These are phyloP conservation scores for Termitomyces sp. DNA, from an alignment of 768 basidiomycete genomes.

Conservation along the genomic window DNA sequence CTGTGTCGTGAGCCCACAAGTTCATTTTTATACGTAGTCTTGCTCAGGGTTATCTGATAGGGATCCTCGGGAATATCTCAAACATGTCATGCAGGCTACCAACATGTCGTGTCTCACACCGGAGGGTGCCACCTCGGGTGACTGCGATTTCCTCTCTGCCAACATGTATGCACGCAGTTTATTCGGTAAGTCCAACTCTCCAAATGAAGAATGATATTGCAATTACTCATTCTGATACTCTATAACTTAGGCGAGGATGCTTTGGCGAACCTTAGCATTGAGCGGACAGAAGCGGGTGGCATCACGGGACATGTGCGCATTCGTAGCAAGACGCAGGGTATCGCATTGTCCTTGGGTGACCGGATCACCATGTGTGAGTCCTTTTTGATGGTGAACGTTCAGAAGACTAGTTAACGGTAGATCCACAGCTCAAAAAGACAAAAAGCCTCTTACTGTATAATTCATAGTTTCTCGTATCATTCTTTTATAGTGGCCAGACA, in stretches of 20 bases:
- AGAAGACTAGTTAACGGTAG: not conserved
- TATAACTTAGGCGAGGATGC: slow-evolving; percentile 82
- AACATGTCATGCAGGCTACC: slow-evolving; percentile 93
- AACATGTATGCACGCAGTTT: slow-evolving; percentile 95
- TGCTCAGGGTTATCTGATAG: slow-evolving; percentile 28
- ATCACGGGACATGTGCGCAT: slow-evolving; percentile 95
- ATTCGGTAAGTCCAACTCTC: slow-evolving; percentile 61
- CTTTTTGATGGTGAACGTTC: not conserved
- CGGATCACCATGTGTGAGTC: slow-evolving; percentile 63
- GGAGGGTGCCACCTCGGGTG: slow-evolving; percentile 89
- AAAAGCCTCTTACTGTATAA: slow-evolving; percentile 30
- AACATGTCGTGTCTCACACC: slow-evolving; percentile 98
- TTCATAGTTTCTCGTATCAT: slow-evolving; percentile 4
- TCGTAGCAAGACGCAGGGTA: slow-evolving; percentile 96
- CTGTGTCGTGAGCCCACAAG: slow-evolving; percentile 60
- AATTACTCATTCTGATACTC: not conserved
- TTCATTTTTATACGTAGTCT: not conserved
- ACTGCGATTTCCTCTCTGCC: slow-evolving; percentile 95
- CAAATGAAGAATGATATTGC: not conserved
- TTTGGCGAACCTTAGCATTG: slow-evolving; percentile 89
- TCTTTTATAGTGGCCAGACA: slow-evolving; percentile 4
- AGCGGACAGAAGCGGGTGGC: slow-evolving; percentile 73
- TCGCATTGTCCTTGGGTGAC: slow-evolving; percentile 91
- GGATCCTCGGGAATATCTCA: slow-evolving; percentile 83
- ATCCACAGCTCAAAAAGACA: slow-evolving; percentile 34